A percentile compares a stretch with the other conserved stretches of the same genome.
These are phyloP conservation scores for Bocquillonia castaneifolia DNA, from an alignment of 441 rosid genomes.

Conservation along the genomic window DNA sequence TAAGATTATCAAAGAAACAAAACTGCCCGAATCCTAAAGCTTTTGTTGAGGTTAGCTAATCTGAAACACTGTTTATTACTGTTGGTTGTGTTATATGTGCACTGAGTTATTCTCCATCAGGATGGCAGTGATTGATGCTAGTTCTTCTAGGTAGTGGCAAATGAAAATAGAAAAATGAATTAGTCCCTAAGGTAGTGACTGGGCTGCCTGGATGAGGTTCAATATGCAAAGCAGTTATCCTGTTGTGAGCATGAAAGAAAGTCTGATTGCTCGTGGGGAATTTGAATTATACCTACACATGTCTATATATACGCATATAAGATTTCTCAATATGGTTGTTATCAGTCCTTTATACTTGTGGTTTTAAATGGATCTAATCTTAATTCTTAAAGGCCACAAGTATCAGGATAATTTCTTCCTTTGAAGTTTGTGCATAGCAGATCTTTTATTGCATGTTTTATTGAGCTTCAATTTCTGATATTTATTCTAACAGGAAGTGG, in stretches of 20 bases:
- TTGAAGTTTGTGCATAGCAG: background rate
- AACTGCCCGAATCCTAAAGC: conserved; percentile 93
- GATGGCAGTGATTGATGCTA: background rate
- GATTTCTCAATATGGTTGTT: background rate
- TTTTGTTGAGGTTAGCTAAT: conserved; percentile 66
- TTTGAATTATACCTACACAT: background rate
- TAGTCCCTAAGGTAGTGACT: background rate
- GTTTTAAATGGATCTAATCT: background rate
- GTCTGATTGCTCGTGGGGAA: background rate
- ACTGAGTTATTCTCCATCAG: background rate
- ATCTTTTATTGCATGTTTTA: background rate
- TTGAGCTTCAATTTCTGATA: conserved; percentile 11
- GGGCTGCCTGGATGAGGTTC: background rate
- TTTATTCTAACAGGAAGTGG: conserved; percentile 71
- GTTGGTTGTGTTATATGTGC: conserved; percentile 2
- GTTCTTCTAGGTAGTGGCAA: background rate
- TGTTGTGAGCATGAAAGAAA: background rate
- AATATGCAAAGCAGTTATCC: background rate
- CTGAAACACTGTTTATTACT: background rate
- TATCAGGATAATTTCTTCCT: background rate
- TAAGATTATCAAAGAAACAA: conserved; percentile 77
- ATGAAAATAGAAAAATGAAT: background rate
- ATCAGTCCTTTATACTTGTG: background rate
- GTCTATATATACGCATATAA: background rate
- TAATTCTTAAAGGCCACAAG: background rate